Percentiles rank a stretch among this genome's conserved stretches.
These are phyloP conservation scores for Calonectria henricotiae DNA, from an alignment of 2,329 filamentous ascomycete genomes.

Conservation along the genomic window DNA sequence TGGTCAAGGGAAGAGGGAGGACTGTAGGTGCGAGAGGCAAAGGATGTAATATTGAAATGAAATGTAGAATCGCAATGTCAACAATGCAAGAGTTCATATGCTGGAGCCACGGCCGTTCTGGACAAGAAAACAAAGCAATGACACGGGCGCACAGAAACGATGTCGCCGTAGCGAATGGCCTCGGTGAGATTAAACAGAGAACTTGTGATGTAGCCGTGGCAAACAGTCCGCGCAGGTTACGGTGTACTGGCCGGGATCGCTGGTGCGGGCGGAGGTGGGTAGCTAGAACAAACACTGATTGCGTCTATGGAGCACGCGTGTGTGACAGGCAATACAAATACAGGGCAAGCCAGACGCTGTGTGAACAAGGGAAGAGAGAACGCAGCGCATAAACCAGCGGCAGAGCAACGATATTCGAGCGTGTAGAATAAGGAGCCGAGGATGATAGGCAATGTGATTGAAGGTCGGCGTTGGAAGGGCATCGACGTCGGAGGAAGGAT, in stretches of 20 bases:
- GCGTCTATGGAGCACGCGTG: constrained; percentile 7
- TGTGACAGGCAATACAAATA: constrained; percentile 11
- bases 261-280: constrained; percentile 20
- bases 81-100: not conserved
- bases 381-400: not conserved
- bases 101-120: not conserved
- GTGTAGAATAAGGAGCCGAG: not conserved
- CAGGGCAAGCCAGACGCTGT: not conserved
- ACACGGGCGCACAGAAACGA: not conserved
- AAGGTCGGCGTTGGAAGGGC: constrained; percentile 42
- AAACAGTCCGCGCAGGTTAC: constrained; percentile 17
- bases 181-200: not conserved
- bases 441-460: constrained; percentile 8
- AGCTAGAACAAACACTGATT: constrained; percentile 26
- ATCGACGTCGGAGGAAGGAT: constrained; percentile 49
- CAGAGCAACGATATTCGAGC: not conserved
- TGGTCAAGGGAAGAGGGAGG: constrained; percentile 18
- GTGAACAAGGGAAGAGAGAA: not conserved
- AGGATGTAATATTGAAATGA: constrained; percentile 10
- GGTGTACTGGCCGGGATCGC: constrained; percentile 20
- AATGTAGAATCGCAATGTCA: constrained; percentile 7
- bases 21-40: constrained; percentile 9
- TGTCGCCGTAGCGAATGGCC: constrained; percentile 16
- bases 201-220: constrained; percentile 20
- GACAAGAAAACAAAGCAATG: constrained; percentile 1